These are phyloP conservation scores for Pythium vanterpoolii DNA, from an alignment of 352 stramenopile species.

Conservation along the genomic window DNA sequence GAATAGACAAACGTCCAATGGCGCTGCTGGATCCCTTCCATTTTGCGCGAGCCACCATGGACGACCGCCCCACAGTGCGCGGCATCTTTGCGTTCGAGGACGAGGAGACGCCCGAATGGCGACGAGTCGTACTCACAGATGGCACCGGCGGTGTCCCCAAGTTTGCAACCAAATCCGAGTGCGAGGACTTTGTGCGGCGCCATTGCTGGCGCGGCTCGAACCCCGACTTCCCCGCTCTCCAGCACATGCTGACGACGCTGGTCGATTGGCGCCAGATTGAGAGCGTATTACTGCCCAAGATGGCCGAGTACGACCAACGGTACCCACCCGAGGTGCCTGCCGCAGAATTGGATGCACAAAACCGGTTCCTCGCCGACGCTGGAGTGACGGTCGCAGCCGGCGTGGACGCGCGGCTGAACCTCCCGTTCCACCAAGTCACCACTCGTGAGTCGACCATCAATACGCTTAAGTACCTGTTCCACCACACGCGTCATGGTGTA, in stretches of 20 bases:
- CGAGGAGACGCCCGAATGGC: conserved; percentile 81
- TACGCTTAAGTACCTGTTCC: conserved; percentile 97
- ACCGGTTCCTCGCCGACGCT: conserved; percentile 64
- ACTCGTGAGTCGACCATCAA: conserved; percentile 90
- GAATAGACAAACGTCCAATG: not conserved
- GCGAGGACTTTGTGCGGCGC: conserved; percentile 83
- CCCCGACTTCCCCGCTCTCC: conserved; percentile 86
- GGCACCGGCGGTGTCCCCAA: conserved; percentile 73
- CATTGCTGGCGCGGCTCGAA: conserved; percentile 89
- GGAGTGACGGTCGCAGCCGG: conserved; percentile 46
- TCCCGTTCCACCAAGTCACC: conserved; percentile 91
- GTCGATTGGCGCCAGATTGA: conserved; percentile 85
- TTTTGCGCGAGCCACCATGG: conserved; percentile 10
- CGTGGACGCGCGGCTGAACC: conserved; percentile 84
- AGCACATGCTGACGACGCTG: conserved; percentile 92
- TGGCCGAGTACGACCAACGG: conserved; percentile 68
- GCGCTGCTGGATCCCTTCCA: not conserved
- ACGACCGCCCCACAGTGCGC: conserved; percentile 49
- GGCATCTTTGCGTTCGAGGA: conserved; percentile 88
- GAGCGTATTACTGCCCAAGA: conserved; percentile 73
- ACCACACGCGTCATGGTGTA: conserved; percentile 98
- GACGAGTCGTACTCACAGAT: conserved; percentile 63
- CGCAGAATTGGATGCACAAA: conserved; percentile 34
- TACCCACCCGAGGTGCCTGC: conserved; percentile 41
- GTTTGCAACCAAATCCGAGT: conserved; percentile 87